phyloP scores from a whole-genome alignment of 495 filamentous ascomycete genomes.

The Penicillium simplicissimum region DNA sequence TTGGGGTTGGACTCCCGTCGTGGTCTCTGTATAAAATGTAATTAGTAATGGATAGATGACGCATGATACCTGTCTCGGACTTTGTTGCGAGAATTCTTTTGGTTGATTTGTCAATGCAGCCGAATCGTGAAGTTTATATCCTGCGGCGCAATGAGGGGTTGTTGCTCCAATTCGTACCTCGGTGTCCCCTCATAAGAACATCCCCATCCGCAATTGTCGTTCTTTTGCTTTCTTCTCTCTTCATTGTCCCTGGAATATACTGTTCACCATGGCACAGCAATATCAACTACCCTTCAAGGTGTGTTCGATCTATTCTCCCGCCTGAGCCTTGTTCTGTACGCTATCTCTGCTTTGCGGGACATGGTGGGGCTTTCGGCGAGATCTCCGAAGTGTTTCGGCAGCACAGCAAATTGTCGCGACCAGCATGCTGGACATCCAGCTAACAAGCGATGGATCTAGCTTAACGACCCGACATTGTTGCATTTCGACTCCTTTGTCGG shows the following conservation, averaged over 20 bases:
- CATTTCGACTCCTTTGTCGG: slow-evolving; percentile 60
- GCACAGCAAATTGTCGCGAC: background rate
- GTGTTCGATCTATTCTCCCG: background rate
- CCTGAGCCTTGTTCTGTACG: background rate
- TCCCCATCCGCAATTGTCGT: background rate
- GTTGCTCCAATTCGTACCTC: background rate
- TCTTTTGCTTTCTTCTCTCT: background rate
- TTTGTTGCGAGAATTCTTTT: slow-evolving; percentile 23
- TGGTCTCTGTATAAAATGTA: slow-evolving; percentile 41
- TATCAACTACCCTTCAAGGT: slow-evolving; percentile 47
- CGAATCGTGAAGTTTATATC: background rate
- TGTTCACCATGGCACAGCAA: slow-evolving; percentile 32
- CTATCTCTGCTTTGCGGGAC: background rate
- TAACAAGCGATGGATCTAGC: slow-evolving; percentile 31
- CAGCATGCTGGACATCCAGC: background rate
- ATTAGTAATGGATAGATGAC: slow-evolving; percentile 3
- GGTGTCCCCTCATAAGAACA: slow-evolving; percentile 5
- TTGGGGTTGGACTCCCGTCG: slow-evolving; percentile 48
- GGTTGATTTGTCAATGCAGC: slow-evolving; percentile 33
- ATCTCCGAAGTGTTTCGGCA: slow-evolving; percentile 5
- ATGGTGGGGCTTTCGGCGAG: slow-evolving; percentile 3
- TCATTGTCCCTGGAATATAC: background rate
- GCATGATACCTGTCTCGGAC: slow-evolving; percentile 34
- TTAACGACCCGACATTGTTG: slow-evolving; percentile 59
- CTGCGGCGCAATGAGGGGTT: slow-evolving; percentile 1